Evolutionary conservation across 2,329 filamentous ascomycete genomes (phyloP), one percentile per base, ranked within the genome.

Genomic region (Amesomyces nigricolor): DNA sequence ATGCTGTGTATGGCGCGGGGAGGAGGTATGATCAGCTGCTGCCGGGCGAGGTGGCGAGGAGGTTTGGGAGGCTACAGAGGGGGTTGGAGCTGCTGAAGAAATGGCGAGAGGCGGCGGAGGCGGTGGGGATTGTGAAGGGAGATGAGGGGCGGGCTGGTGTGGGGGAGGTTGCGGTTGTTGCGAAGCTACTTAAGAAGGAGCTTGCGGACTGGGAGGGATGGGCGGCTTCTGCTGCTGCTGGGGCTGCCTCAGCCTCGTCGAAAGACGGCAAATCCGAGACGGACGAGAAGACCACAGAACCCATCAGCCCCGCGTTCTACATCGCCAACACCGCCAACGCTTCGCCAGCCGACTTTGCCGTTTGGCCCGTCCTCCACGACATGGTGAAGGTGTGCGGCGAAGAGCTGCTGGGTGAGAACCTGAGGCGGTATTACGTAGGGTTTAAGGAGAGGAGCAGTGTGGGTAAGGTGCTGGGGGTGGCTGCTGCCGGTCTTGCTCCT

Each of bases 351-450:
- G 82, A 85, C 65, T 85, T 77, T 64, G 79, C 78, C 0, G 64
- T 83, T 3, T 83, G 78, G 77, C 80, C 82, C 0, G 71, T 81
- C 13, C 61, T 85, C 56, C 68, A 80, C 55, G 71, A 72, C 32
- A 70, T 82, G 17, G 65, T 72, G 8, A 58, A 66, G 13, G 67
- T 69, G 17, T 66, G 66, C 53, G 72, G 69, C 1, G 42, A 64
- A 4, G 67, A 66, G 1, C 61, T 61, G 0, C 62, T 77, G 5
- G 67, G 68, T 1, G 59, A 59, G 14, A 60, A 60, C 5, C 62
- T 79, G 44, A 62, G 59, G 16, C 61, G 54, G 42, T 78, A 78
- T 55, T 77, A 75, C 51, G 53, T 66, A n/a, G 61, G 46, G 16
- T 64, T 71, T 47, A 60, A 56, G 37, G 48, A 39, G 35, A 62